phyloP scores from a whole-genome alignment of 208 protist genomes.

The Wallacemonas rigidus region DNA sequence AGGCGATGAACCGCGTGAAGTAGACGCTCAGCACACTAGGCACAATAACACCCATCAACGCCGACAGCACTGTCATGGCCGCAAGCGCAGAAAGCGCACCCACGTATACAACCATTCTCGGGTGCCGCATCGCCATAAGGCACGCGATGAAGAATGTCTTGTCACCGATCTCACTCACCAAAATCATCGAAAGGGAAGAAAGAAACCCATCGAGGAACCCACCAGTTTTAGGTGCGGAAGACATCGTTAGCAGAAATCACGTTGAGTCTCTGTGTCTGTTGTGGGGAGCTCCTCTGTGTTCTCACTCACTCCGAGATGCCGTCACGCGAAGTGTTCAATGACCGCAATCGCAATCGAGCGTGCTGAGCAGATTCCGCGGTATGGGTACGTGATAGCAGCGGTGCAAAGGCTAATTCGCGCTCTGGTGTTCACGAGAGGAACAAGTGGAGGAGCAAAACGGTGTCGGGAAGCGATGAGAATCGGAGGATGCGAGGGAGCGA shows the following conservation, averaged over 20 bases:
- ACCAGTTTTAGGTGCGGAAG: background rate
- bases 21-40: constrained; percentile 83
- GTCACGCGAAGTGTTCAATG: too few species aligned
- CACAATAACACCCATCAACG: constrained; percentile 81
- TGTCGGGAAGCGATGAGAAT: too few species aligned
- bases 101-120: constrained; percentile 77
- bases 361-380: too few species aligned
- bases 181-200: constrained; percentile 88
- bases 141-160: constrained; percentile 98
- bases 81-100: constrained; percentile 89
- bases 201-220: constrained; percentile 82
- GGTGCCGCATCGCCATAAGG: constrained; percentile 94
- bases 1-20: constrained; percentile 86
- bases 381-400: too few species aligned
- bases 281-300: too few species aligned
- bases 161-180: constrained; percentile 94
- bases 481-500: too few species aligned
- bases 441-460: too few species aligned
- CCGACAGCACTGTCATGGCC: constrained; percentile 94
- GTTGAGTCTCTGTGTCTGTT: too few species aligned
- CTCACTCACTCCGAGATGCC: too few species aligned
- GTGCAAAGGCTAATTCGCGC: too few species aligned
- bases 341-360: too few species aligned
- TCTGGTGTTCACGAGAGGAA: too few species aligned
- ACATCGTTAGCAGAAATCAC: background rate